Evolutionary conservation across 1,284 basidiomycete genomes (phyloP).

Genomic region (Cryptococcus hybrid): DNA sequence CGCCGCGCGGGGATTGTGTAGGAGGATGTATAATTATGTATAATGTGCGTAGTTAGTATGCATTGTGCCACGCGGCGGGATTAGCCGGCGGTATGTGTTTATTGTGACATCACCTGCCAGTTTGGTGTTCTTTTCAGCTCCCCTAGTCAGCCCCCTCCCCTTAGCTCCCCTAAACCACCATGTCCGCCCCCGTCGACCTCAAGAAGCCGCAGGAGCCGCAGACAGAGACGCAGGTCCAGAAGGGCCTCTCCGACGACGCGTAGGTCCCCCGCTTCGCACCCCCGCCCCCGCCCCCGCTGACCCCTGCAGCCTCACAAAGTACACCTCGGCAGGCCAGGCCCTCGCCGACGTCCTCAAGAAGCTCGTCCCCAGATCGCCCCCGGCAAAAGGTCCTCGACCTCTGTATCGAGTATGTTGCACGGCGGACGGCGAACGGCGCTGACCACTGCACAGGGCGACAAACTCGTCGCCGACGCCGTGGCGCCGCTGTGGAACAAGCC

Average conservation of each 20-base stretch:
- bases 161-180: no score
- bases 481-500: slow-evolving; percentile 85
- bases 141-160: no score
- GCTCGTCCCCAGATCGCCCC: slow-evolving; percentile 68
- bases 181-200: neutral
- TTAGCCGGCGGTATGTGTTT: no score
- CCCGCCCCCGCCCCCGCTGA: no score
- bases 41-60: no score
- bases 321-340: slow-evolving; percentile 85
- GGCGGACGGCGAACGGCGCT: neutral
- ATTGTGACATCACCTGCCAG: no score
- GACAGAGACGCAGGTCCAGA: slow-evolving; percentile 17
- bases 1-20: no score
- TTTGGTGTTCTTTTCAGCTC: no score
- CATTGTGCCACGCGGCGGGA: no score
- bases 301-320: slow-evolving; percentile 49
- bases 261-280: slow-evolving; percentile 26
- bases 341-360: slow-evolving; percentile 71
- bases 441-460: neutral
- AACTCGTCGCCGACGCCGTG: slow-evolving; percentile 57
- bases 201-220: slow-evolving; percentile 32
- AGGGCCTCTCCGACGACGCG: slow-evolving; percentile 49
- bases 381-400: slow-evolving; percentile 82
- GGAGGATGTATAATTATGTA: no score
- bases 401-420: slow-evolving; percentile 61